Evolutionary conservation across 495 filamentous ascomycete genomes (phyloP), one percentile per base, ranked within the genome.

Genomic region (Astrothelium macrocarpum): DNA sequence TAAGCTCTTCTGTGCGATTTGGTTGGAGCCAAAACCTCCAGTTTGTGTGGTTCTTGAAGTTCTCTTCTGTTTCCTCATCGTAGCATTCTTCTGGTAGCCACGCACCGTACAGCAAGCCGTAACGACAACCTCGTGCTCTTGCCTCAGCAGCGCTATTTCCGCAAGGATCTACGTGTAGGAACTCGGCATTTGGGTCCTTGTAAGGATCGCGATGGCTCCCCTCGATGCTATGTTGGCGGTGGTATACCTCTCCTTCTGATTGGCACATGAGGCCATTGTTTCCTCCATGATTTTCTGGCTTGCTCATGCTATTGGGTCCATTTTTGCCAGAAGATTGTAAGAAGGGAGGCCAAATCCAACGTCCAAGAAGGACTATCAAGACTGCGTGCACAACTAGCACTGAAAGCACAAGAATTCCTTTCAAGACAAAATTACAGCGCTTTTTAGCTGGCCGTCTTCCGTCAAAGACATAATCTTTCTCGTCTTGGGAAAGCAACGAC

Each of bases 1-100:
- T 49, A 20, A 49, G 43, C 43, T 49, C 43, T 49, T 49, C 43
- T 49, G 43, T 49, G 43, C 43, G 43, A 49, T 49, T 49, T 49
- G 43, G 43, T 49, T 49, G 43, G 11, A 49, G 43, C 43, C 43
- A 49, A 49, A 49, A 49, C 18, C 43, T 49, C 43, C 43, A 49
- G 43, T 49, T 49, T 20, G 43, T 49, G 43, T 49, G 43, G 43
- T 49, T 49, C 43, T 49, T 49, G 18, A 49, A 49, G 18, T 49
- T 49, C 43, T 49, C 43, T 49, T 49, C 43, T 5, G 43, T 49
- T 20, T 49, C 43, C n/a, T 49, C 43, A 49, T 49, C 43, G n/a
- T 49, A 49, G 18, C 43, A 49, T 18, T 49, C 43, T 49, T 49
- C 43, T 49, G 43, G 43, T 49, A 49, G 18, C 43, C 43, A 49